phyloP scores from a whole-genome alignment of 1,284 basidiomycete species.

The Exobasidium cylindrosporum region DNA sequence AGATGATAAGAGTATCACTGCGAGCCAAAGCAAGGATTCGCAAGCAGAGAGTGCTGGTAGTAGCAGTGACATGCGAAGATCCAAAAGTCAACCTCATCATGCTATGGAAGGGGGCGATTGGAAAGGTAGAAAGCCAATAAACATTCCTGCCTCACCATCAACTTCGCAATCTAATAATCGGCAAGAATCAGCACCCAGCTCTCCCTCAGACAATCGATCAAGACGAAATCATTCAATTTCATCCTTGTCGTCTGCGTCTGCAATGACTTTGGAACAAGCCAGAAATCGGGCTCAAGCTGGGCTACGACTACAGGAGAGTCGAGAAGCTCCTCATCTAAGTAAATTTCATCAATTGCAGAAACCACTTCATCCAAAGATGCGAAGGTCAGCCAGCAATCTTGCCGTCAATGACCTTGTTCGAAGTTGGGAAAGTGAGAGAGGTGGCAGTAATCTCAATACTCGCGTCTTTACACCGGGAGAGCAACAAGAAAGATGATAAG shows the following conservation, averaged over 20 bases:
- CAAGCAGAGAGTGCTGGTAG: neutral
- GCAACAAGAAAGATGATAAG: neutral
- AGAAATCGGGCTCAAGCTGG: constrained; percentile 33
- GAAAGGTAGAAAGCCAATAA: neutral
- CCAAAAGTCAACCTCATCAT: constrained; percentile 7
- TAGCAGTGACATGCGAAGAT: neutral
- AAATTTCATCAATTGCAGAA: constrained; percentile 39
- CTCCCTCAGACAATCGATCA: neutral
- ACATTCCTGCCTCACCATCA: neutral
- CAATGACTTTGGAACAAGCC: constrained; percentile 43
- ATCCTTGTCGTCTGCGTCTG: constrained; percentile 3
- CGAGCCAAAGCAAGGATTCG: neutral
- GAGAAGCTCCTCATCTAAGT: constrained; percentile 31
- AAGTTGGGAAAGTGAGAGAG: constrained; percentile 7
- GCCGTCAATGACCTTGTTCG: constrained; percentile 9
- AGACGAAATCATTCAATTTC: neutral
- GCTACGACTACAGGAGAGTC: constrained; percentile 38
- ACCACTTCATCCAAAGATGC: constrained; percentile 36
- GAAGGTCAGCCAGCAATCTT: constrained; percentile 25
- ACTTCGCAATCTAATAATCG: neutral
- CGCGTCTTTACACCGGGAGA: constrained; percentile 12
- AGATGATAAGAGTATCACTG: constrained; percentile 5
- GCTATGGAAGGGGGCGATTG: too few relatives aligned
- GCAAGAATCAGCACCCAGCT: neutral
- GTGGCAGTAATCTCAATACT: neutral